Conservation (phyloP, 768 basidiomycete species). For the Saitozyma sp. region DNA sequence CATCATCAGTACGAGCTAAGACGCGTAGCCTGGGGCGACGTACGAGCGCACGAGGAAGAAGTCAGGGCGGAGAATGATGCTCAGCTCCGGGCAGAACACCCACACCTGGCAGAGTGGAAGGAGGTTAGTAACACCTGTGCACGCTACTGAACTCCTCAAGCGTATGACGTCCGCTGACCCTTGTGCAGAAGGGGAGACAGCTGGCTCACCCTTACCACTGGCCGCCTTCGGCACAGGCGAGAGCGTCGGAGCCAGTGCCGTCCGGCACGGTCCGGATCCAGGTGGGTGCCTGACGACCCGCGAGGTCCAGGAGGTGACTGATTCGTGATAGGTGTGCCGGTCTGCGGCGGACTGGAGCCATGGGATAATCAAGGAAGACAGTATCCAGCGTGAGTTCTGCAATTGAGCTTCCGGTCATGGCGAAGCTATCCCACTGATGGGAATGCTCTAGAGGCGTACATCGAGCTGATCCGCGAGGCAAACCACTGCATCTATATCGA, state of each 20-base stretch:
- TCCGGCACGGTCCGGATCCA: slow-evolving; percentile 42
- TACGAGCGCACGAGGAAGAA: slow-evolving; percentile 29
- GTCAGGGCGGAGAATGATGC: slow-evolving; percentile 27
- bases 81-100: slow-evolving; percentile 48
- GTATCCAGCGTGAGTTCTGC: slow-evolving; percentile 64
- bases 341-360: slow-evolving; percentile 93
- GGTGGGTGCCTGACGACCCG: slow-evolving; percentile 11
- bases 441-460: slow-evolving; percentile 61
- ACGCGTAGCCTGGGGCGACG: slow-evolving; percentile 41
- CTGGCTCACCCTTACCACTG: slow-evolving; percentile 53
- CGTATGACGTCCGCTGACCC: neutral
- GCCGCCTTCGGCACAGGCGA: slow-evolving; percentile 42
- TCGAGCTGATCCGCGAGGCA: slow-evolving; percentile 71
- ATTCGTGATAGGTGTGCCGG: slow-evolving; percentile 65
- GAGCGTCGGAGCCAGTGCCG: slow-evolving; percentile 47
- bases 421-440: slow-evolving; percentile 1
- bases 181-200: slow-evolving; percentile 33
- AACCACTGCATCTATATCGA: slow-evolving; percentile 89
- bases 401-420: neutral
- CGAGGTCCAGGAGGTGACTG: neutral
- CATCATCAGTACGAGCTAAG: slow-evolving; percentile 7
- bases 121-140: slow-evolving; percentile 25
- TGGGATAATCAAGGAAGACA: slow-evolving; percentile 82
- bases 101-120: slow-evolving; percentile 50
- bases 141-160: neutral